Evolutionary conservation across 1,139 yeast genomes (phyloP).

Genomic region (Blastobotrys illinoisensis): DNA sequence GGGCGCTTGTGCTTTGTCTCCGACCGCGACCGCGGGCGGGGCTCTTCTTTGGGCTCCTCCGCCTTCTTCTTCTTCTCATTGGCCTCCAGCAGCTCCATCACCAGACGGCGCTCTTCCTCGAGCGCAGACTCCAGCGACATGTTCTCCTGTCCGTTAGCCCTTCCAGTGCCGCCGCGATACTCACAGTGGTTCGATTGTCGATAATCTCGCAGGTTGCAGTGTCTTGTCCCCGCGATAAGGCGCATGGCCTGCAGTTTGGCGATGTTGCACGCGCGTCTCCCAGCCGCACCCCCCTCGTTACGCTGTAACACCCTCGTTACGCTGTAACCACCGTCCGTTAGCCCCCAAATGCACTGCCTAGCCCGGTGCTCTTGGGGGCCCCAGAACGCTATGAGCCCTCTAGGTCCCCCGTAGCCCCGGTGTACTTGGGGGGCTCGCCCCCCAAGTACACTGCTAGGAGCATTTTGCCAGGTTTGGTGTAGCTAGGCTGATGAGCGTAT

Average conservation of each 20-base stretch:
- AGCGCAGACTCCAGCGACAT: constrained; percentile 46
- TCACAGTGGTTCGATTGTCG: too few species aligned
- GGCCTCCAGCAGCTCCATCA: constrained; percentile 34
- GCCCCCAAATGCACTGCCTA: too few species aligned
- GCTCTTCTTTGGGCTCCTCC: constrained; percentile 1
- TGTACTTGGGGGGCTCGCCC: too few species aligned
- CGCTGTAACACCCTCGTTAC: too few species aligned
- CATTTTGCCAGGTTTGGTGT: too few species aligned
- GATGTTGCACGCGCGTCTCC: not conserved
- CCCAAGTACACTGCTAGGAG: too few species aligned
- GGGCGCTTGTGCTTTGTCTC: not conserved
- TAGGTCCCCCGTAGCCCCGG: too few species aligned
- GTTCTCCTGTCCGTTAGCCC: not conserved
- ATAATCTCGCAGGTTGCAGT: not conserved
- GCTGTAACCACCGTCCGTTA: too few species aligned
- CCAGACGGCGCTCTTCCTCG: constrained; percentile 41
- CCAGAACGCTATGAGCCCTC: too few species aligned
- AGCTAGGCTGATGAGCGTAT: too few species aligned
- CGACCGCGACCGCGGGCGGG: constrained; percentile 5
- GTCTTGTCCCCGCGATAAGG: not conserved
- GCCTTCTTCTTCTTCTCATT: constrained; percentile 3
- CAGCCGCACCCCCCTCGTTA: not conserved
- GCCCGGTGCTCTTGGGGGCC: too few species aligned
- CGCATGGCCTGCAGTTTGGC: not conserved
- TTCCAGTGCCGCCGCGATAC: too few species aligned